phyloP scores from a whole-genome alignment of 441 rosid genomes.

The Metrosideros polymorpha region DNA sequence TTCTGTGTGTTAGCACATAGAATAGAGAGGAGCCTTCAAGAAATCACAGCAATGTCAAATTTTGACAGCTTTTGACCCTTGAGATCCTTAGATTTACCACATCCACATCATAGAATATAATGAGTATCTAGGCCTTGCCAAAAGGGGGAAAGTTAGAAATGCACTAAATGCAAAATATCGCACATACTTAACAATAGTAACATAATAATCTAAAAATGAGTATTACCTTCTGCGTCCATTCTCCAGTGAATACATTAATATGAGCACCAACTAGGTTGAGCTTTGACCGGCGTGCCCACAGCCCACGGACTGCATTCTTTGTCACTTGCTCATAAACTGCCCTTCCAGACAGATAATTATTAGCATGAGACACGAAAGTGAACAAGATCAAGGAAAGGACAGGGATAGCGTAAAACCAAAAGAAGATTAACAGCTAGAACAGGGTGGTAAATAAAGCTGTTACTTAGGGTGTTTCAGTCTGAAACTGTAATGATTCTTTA shows the following conservation, averaged over 20 bases:
- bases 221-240: conserved; percentile 98
- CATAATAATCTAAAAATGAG: background rate
- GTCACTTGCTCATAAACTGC: conserved; percentile 95
- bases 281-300: conserved; percentile 97
- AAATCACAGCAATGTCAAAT: background rate
- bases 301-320: conserved; percentile 82
- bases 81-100: background rate
- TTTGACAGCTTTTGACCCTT: background rate
- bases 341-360: conserved; percentile 10
- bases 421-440: background rate
- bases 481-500: background rate
- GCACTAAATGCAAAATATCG: background rate
- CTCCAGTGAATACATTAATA: conserved; percentile 97
- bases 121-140: background rate
- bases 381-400: background rate
- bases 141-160: background rate
- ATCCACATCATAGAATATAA: background rate
- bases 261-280: conserved; percentile 96
- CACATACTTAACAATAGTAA: background rate
- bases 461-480: background rate
- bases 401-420: background rate
- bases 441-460: background rate
- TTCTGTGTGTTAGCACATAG: background rate
- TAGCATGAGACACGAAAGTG: background rate
- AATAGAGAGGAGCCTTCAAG: background rate